A percentile compares a stretch with the other conserved stretches of the same genome.
Conservation (phyloP, 441 rosid species). For the Hura crepitans region DNA sequence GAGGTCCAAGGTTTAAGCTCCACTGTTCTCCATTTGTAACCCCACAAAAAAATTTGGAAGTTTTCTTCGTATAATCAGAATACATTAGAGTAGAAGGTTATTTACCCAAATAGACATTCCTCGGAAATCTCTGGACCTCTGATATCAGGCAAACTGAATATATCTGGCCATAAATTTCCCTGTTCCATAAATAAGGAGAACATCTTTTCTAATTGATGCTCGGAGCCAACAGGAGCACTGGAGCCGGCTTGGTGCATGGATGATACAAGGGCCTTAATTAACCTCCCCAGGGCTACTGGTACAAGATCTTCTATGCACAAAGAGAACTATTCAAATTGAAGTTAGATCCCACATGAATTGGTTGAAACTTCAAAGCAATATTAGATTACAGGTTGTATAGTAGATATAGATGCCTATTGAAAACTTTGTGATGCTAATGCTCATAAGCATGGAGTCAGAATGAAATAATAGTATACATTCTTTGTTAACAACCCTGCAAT, state of each 20-base stretch:
- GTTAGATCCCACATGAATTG: slow-evolving; percentile 26
- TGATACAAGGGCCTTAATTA: slow-evolving; percentile 64
- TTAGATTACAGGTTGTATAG: slow-evolving; percentile 7
- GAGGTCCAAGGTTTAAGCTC: not conserved
- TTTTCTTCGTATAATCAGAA: slow-evolving; percentile 9
- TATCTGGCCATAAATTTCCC: slow-evolving; percentile 88
- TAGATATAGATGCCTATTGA: slow-evolving; percentile 5
- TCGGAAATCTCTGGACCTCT: slow-evolving; percentile 69
- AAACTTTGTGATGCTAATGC: slow-evolving; percentile 9
- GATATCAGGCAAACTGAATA: slow-evolving; percentile 69
- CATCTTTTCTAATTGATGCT: slow-evolving; percentile 72
- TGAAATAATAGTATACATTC: not conserved
- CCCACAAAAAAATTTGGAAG: not conserved
- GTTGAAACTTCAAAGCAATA: slow-evolving; percentile 18
- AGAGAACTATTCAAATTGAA: slow-evolving; percentile 54
- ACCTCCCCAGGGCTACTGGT: slow-evolving; percentile 87
- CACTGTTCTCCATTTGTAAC: not conserved
- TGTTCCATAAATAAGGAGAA: slow-evolving; percentile 92
- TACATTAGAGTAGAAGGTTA: slow-evolving; percentile 10
- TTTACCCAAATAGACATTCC: slow-evolving; percentile 76
- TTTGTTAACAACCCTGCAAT: not conserved
- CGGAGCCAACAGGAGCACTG: slow-evolving; percentile 41
- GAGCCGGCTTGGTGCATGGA: slow-evolving; percentile 47
- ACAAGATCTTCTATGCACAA: slow-evolving; percentile 93
- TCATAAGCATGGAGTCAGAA: not conserved